Base-by-base conservation (phyloP, 108 stramenopile genomes). In the Fragilaria crotonensis region DNA sequence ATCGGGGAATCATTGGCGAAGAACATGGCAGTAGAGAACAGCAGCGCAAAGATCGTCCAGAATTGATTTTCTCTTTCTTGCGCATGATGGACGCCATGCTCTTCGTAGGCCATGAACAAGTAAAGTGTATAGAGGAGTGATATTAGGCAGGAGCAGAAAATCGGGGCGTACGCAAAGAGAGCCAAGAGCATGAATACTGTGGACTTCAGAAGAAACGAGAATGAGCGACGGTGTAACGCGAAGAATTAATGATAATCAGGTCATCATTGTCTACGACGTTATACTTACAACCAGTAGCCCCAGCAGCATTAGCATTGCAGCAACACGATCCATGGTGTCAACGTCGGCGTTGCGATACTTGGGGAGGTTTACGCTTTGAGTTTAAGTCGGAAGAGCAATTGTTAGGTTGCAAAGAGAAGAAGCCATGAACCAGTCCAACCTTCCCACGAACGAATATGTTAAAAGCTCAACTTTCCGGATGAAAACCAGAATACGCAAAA, bases 31-130 rank as follows among this genome's bases (percentile, higher is more conserved):
- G 83, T 80, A n/a, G 81, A 80, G 27, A 91, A 64, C 2, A 89
- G 54, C 30, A 85, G 48, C 4, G 83, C 85, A 72, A 93, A 80
- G 41, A 90, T 68, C 5, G 93, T 96, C 95, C 93, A 94, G 62
- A 96, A 96, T 56, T 93, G 70, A 68, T 96, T 96, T 64, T 96
- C 95, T 45, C 85, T 90, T 67, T 94, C 93, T 73, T 90, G 89
- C 9, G 93, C 89, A 57, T 89, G 83, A 57, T 94, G 89, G 18
- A 90, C 70, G 3, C 78, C 79, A 28, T 66, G 69, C 33, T 79
- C 72, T 70, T 94, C 93, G 68, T 94, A 84, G 19, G 85, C 80
- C 25, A 94, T 64, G 64, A 94, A 94, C 28, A 87, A 71, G 60
- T 84, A 85, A 7, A 94, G 57, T 21, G 78, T 81, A 66, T 89